Evolutionary conservation across 176 grass and related monocot species (phyloP).

Genomic region (Juncus effusus): DNA sequence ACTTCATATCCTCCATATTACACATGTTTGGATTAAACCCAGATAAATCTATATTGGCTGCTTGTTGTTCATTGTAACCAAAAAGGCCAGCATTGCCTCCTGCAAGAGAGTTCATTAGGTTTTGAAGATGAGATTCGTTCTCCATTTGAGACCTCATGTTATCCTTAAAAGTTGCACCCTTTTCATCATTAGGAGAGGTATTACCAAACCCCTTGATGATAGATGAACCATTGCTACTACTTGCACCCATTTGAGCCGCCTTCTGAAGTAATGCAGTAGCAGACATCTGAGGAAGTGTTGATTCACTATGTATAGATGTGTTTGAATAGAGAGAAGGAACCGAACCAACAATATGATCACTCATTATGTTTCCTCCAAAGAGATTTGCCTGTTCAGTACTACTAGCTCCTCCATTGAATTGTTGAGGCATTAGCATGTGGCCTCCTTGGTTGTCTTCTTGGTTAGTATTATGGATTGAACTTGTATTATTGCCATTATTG

Average conservation of each 20-base stretch:
- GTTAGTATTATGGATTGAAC: constrained; percentile 36
- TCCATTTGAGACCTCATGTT: constrained; percentile 47
- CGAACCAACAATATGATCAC: constrained; percentile 40
- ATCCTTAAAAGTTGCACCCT: constrained; percentile 21
- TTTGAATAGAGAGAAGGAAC: constrained; percentile 28
- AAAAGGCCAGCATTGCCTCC: constrained; percentile 36
- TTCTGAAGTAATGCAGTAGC: constrained; percentile 91
- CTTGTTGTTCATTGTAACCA: constrained; percentile 40
- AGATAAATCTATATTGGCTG: constrained; percentile 20
- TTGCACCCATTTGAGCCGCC: constrained; percentile 92
- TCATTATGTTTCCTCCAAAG: constrained; percentile 54
- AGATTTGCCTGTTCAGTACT: constrained; percentile 34
- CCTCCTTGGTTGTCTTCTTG: constrained; percentile 41
- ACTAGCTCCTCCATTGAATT: constrained; percentile 44
- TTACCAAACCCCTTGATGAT: constrained; percentile 46
- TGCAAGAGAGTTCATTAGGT: constrained; percentile 86
- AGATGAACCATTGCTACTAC: constrained; percentile 50
- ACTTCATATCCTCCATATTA: constrained; percentile 76
- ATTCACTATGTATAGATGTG: constrained; percentile 52
- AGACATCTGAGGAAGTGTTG: constrained; percentile 78
- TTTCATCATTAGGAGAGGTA: constrained; percentile 29
- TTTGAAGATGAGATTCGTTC: constrained; percentile 57
- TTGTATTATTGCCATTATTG: constrained; percentile 47
- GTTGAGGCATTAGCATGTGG: constrained; percentile 33
- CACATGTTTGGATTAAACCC: constrained; percentile 59